Percentiles rank a stretch among this genome's conserved stretches.
Conservation (phyloP, 169 alveolate species). For the Eimeria mitis region DNA sequence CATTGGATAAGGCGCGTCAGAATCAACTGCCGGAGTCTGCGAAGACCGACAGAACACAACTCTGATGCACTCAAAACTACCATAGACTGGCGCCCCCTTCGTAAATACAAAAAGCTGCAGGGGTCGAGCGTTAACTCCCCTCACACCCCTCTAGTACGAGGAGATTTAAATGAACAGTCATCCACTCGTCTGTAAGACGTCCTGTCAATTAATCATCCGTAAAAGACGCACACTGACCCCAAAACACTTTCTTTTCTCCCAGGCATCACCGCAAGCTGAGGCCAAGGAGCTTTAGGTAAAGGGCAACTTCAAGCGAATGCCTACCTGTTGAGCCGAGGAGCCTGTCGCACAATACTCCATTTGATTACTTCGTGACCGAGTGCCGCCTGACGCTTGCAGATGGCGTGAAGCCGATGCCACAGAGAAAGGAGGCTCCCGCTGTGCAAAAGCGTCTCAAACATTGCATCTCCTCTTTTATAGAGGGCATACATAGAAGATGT, state of each 20-base stretch:
- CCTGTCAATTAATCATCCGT: background rate
- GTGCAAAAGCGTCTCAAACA: conserved; percentile 74
- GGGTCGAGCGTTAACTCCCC: background rate
- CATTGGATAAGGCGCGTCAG: conserved; percentile 75
- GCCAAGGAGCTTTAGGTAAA: background rate
- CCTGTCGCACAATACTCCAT: conserved; percentile 78
- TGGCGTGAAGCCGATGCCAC: conserved; percentile 79
- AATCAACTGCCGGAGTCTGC: conserved; percentile 79
- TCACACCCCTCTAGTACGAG: background rate
- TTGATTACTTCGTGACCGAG: conserved; percentile 60
- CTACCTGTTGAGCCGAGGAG: conserved; percentile 77
- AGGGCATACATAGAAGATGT: conserved; percentile 70
- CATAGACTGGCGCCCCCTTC: background rate
- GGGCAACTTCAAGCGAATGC: background rate
- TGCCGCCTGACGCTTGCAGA: conserved; percentile 29
- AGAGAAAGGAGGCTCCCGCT: conserved; percentile 80
- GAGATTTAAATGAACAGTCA: background rate
- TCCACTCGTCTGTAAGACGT: background rate
- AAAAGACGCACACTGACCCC: background rate
- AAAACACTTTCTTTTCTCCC: background rate
- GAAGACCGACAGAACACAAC: background rate
- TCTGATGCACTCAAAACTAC: background rate
- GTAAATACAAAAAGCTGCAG: background rate
- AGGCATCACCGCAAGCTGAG: background rate
- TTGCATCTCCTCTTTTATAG: conserved; percentile 68